These are phyloP conservation scores for Xylaria hypoxylon DNA, from an alignment of 2,329 filamentous ascomycete genomes.

Conservation along the genomic window DNA sequence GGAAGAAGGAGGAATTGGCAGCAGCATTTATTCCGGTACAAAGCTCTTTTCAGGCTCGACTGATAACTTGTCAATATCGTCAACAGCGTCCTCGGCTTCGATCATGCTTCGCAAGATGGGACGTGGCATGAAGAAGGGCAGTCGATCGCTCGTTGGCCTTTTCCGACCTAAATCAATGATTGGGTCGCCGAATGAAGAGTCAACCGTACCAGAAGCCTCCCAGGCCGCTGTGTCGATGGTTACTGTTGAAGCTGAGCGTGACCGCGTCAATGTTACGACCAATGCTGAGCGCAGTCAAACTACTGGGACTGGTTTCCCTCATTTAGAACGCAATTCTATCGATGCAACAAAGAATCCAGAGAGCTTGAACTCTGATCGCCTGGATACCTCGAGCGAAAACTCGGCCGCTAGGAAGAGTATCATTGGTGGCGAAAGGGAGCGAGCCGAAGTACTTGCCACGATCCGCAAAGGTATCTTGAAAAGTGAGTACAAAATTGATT, in stretches of 20 bases:
- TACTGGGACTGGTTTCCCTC: constrained; percentile 84
- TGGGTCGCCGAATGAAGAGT: constrained; percentile 79
- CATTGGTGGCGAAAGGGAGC: constrained; percentile 87
- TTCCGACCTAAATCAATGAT: constrained; percentile 95
- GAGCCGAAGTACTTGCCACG: constrained; percentile 89
- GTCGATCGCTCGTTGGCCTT: constrained; percentile 88
- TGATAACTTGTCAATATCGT: constrained; percentile 92
- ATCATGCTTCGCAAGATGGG: constrained; percentile 99
- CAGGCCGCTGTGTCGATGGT: constrained; percentile 94
- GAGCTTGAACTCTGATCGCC: constrained; percentile 61
- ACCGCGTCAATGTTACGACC: constrained; percentile 80
- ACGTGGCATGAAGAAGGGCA: constrained; percentile 95
- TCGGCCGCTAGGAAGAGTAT: constrained; percentile 84
- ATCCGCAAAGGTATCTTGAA: constrained; percentile 97
- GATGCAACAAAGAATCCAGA: constrained; percentile 68
- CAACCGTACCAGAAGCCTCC: constrained; percentile 72
- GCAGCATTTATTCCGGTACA: constrained; percentile 90
- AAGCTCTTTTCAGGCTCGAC: constrained; percentile 90
- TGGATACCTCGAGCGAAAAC: constrained; percentile 68
- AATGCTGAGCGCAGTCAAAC: constrained; percentile 74
- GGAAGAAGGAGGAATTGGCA: constrained; percentile 90
- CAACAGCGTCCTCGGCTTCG: constrained; percentile 88
- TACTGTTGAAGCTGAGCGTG: constrained; percentile 92
- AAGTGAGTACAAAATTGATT: constrained; percentile 61
- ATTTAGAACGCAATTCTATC: constrained; percentile 83